These are phyloP conservation scores for Geoglossum cookeanum DNA, from an alignment of 2,329 filamentous ascomycete genomes.

Conservation along the genomic window DNA sequence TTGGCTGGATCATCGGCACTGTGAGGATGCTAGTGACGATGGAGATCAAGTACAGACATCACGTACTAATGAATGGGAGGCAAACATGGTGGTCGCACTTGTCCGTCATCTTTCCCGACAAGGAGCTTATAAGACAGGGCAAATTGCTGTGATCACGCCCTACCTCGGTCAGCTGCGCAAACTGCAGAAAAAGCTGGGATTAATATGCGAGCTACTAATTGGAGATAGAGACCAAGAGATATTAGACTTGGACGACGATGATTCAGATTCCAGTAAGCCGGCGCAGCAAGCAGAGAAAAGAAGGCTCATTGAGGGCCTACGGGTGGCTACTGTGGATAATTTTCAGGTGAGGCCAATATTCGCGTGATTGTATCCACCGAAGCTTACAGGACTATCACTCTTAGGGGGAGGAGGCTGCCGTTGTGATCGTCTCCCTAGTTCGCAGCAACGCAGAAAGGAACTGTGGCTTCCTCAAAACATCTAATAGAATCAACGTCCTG, in stretches of 20 bases:
- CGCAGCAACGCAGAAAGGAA: conserved; percentile 41
- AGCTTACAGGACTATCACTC: neutral
- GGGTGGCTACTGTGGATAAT: conserved; percentile 51
- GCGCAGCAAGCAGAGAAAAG: conserved; percentile 18
- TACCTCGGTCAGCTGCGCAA: conserved; percentile 34
- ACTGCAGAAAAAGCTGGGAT: conserved; percentile 24
- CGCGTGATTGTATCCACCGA: neutral
- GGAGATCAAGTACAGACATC: conserved; percentile 19
- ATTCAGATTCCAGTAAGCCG: conserved; percentile 10
- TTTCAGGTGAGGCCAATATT: conserved; percentile 16
- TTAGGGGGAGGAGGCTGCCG: conserved; percentile 55
- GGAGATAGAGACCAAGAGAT: conserved; percentile 42
- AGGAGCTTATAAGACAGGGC: conserved; percentile 35
- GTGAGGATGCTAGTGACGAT: conserved; percentile 19
- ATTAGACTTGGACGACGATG: conserved; percentile 24
- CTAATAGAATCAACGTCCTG: conserved; percentile 51
- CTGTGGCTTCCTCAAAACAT: conserved; percentile 45
- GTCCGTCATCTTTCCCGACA: conserved; percentile 48
- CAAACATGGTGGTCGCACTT: conserved; percentile 41
- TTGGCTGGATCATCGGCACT: conserved; percentile 30
- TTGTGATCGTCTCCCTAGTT: conserved; percentile 51
- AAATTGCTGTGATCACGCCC: conserved; percentile 53
- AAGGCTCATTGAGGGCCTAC: conserved; percentile 28
- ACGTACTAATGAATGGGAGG: conserved; percentile 33
- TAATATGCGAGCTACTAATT: conserved; percentile 39